Percentiles rank a stretch among this genome's conserved stretches.
phyloP scores from a whole-genome alignment of 2,329 filamentous ascomycete genomes.

The Ceratocystis albifundus region DNA sequence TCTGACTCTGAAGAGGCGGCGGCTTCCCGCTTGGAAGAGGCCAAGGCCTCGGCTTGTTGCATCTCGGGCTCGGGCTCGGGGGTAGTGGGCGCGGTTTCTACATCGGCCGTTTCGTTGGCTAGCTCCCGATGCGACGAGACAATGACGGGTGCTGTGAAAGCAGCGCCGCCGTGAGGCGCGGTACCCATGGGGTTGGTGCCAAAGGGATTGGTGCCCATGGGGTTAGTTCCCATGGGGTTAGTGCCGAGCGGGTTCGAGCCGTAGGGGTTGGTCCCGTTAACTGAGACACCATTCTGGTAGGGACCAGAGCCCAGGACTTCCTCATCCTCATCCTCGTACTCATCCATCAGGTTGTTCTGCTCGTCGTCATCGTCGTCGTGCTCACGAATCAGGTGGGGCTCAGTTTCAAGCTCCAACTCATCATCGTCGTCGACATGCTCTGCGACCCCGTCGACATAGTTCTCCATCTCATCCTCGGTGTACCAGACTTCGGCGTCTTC shows the following conservation, averaged over 20 bases:
- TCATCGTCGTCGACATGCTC: slow-evolving; percentile 6
- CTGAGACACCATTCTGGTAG: slow-evolving; percentile 17
- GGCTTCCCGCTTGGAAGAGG: background rate
- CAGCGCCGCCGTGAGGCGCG: background rate
- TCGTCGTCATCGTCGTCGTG: slow-evolving; percentile 6
- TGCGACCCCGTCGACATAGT: slow-evolving; percentile 11
- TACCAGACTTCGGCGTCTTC: slow-evolving; percentile 11
- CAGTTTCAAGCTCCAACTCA: slow-evolving; percentile 8
- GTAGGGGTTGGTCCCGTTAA: slow-evolving; percentile 12
- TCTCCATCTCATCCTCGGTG: slow-evolving; percentile 11
- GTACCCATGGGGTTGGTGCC: background rate
- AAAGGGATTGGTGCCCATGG: slow-evolving; percentile 9
- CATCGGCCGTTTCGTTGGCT: slow-evolving; percentile 14
- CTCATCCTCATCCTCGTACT: slow-evolving; percentile 16
- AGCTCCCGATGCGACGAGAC: slow-evolving; percentile 5
- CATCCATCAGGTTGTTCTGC: slow-evolving; percentile 12
- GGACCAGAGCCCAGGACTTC: slow-evolving; percentile 16
- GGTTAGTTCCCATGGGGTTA: slow-evolving; percentile 3
- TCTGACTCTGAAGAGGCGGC: background rate
- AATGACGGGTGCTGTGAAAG: background rate
- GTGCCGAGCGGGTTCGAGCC: slow-evolving; percentile 6
- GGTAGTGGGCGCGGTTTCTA: slow-evolving; percentile 21
- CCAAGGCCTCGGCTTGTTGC: background rate
- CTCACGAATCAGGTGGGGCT: background rate
- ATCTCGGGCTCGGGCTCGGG: slow-evolving; percentile 20